Evolutionary conservation across 1,284 basidiomycete species (phyloP).

Genomic region (Trametes polyzona): DNA sequence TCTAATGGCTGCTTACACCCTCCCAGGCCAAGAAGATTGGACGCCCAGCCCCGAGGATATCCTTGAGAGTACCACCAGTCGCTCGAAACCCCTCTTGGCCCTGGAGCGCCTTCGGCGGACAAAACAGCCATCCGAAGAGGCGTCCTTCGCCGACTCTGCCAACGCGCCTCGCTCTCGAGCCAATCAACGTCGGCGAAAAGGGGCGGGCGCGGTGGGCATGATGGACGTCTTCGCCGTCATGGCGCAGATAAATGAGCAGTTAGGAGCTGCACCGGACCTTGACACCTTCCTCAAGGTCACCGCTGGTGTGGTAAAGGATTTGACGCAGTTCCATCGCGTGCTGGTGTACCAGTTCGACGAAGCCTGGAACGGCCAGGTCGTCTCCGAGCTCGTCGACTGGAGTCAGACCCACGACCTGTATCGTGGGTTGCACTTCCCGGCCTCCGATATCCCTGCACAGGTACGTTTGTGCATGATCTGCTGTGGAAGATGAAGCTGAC

Average conservation of each 20-base stretch:
- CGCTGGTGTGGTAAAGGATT: conserved; percentile 82
- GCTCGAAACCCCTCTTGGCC: conserved; percentile 75
- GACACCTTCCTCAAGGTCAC: conserved; percentile 78
- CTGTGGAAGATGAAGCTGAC: background rate
- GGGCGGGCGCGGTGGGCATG: conserved; percentile 56
- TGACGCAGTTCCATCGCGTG: conserved; percentile 87
- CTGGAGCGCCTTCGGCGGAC: conserved; percentile 70
- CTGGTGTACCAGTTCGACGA: conserved; percentile 88
- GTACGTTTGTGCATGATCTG: conserved; percentile 33
- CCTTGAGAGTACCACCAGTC: conserved; percentile 74
- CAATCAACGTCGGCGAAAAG: conserved; percentile 27
- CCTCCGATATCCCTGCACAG: conserved; percentile 61
- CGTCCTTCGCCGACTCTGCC: conserved; percentile 16
- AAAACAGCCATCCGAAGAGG: conserved; percentile 28
- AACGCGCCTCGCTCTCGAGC: conserved; percentile 21
- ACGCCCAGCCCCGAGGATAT: conserved; percentile 62
- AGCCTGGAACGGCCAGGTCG: conserved; percentile 75
- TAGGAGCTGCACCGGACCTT: conserved; percentile 72
- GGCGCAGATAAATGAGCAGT: conserved; percentile 86
- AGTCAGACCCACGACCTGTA: conserved; percentile 80
- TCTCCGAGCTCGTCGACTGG: conserved; percentile 87
- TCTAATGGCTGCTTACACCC: conserved; percentile 13
- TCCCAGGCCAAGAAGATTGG: conserved; percentile 49
- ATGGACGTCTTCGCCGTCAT: conserved; percentile 85
- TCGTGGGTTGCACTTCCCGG: conserved; percentile 74